Percentiles rank a stretch among this genome's conserved stretches.
Evolutionary conservation across 2,329 filamentous ascomycete genomes (phyloP).

Genomic region (Fusarium floridanum): DNA sequence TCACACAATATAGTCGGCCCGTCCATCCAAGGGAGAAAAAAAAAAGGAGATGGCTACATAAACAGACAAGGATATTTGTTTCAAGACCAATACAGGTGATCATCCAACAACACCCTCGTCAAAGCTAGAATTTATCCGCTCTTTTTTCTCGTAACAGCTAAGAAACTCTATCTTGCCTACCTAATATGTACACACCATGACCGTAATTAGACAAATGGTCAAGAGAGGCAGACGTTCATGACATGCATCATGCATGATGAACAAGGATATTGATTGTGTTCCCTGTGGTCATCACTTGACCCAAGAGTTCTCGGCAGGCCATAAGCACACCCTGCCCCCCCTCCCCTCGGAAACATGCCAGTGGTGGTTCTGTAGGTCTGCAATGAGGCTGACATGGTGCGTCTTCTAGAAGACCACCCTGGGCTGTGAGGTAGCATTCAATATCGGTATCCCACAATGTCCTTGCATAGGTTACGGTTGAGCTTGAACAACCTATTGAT

Average conservation of each 20-base stretch:
- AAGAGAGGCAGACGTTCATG: too few relatives aligned
- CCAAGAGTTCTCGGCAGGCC: background rate
- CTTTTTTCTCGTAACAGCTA: background rate
- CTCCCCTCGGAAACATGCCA: background rate
- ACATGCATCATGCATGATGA: background rate
- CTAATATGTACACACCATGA: background rate
- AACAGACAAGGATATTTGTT: constrained; percentile 1
- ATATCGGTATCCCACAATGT: background rate
- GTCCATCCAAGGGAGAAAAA: background rate
- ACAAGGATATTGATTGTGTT: background rate
- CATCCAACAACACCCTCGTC: background rate
- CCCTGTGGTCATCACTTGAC: background rate
- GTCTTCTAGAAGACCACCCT: background rate
- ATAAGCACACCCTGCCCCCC: background rate
- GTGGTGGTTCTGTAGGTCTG: background rate
- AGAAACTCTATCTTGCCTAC: background rate
- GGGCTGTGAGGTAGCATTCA: background rate
- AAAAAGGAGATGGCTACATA: background rate
- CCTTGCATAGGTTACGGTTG: background rate
- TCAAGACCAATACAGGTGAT: background rate
- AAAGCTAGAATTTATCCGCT: background rate
- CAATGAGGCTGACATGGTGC: background rate
- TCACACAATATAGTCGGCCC: background rate
- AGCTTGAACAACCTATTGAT: background rate
- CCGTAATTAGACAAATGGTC: too few relatives aligned